phyloP scores from a whole-genome alignment of 2,329 filamentous ascomycete species.

The Ophiostoma piceae region DNA sequence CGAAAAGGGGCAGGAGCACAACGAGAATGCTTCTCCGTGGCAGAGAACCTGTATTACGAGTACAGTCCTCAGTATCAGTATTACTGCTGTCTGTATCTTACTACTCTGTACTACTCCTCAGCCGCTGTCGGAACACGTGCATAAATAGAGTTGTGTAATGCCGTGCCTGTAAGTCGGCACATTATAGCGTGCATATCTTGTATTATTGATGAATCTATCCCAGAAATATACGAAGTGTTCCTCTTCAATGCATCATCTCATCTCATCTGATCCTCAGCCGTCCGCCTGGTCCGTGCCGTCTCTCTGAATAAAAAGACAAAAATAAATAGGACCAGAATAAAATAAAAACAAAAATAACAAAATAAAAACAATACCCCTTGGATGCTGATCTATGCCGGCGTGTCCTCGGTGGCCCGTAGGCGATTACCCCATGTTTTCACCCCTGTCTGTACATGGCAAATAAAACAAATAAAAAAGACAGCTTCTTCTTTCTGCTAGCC shows the following conservation, averaged over 20 bases:
- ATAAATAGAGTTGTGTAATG: conserved; percentile 4
- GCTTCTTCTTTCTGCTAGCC: conserved; percentile 1
- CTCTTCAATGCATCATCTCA: neutral
- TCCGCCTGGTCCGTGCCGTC: conserved; percentile 1
- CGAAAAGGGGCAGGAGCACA: conserved; percentile 2
- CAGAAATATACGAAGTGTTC: too few relatives aligned
- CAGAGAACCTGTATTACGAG: too few relatives aligned
- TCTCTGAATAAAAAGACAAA: too few relatives aligned
- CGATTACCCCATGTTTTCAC: conserved; percentile 12
- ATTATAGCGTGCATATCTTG: neutral
- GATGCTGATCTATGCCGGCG: conserved; percentile 8
- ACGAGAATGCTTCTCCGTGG: neutral
- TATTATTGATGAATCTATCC: too few relatives aligned
- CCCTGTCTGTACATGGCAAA: neutral
- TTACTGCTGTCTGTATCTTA: too few relatives aligned
- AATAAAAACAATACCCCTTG: neutral
- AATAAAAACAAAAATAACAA: too few relatives aligned
- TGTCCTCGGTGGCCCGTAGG: neutral
- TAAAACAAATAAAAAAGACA: too few relatives aligned
- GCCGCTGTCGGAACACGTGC: conserved; percentile 1
- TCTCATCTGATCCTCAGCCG: neutral
- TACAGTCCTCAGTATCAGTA: too few relatives aligned
- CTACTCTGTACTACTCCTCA: neutral
- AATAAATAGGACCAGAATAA: too few relatives aligned
- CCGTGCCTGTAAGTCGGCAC: neutral